phyloP scores from a whole-genome alignment of 2,329 filamentous ascomycete species.

The Fusarium aywerte region DNA sequence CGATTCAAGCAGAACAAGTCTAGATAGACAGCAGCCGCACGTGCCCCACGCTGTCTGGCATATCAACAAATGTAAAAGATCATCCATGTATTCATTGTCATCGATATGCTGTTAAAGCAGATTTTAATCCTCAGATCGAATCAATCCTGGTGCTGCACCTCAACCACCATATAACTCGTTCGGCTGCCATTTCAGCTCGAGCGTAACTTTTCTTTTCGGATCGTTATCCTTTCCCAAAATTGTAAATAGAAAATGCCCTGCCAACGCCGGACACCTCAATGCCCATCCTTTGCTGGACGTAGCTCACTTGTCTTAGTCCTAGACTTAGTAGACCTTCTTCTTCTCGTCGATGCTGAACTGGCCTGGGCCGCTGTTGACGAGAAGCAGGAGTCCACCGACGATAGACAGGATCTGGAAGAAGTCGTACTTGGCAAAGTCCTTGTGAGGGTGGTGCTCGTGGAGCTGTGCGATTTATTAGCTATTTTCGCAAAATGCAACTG shows the following conservation, averaged over 20 bases:
- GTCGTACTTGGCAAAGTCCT: constrained; percentile 99
- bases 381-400: constrained; percentile 92
- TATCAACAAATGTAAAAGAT: constrained; percentile 11
- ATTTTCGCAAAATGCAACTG: neutral
- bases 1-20: constrained; percentile 8
- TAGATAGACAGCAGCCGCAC: constrained; percentile 1
- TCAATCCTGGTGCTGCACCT: constrained; percentile 19
- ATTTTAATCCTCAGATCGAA: constrained; percentile 28
- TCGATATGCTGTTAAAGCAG: constrained; percentile 32
- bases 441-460: constrained; percentile 97
- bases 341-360: constrained; percentile 99
- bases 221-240: constrained; percentile 30
- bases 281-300: constrained; percentile 16
- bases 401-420: constrained; percentile 99
- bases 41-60: neutral
- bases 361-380: constrained; percentile 98
- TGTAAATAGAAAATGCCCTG: constrained; percentile 39
- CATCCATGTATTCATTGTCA: constrained; percentile 40
- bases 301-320: constrained; percentile 4
- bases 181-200: constrained; percentile 11
- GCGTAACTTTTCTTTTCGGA: constrained; percentile 30
- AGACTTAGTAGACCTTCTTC: constrained; percentile 97
- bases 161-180: constrained; percentile 18
- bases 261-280: constrained; percentile 39
- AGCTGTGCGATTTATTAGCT: constrained; percentile 66